A percentile compares a stretch with the other conserved stretches of the same genome.
Conservation (phyloP, 306 rosid genomes). For the Cajanus cajan region DNA sequence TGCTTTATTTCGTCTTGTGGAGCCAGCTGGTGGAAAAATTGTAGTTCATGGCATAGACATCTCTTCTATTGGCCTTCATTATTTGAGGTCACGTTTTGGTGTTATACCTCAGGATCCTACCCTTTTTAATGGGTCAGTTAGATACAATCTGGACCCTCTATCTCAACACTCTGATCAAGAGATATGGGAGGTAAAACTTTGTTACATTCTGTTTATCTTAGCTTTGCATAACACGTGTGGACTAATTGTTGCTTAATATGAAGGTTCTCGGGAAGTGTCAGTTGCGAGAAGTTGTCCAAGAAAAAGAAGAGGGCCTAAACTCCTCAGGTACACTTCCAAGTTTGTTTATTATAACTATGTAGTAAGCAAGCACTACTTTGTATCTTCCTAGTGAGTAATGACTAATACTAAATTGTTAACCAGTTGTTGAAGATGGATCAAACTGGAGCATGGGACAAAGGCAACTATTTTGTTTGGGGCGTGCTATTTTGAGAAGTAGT, state of each 20-base stretch:
- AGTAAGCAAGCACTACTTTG: background rate
- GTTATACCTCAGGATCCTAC: conserved; percentile 92
- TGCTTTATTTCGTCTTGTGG: conserved; percentile 72
- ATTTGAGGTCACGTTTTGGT: conserved; percentile 72
- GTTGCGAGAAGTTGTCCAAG: conserved; percentile 58
- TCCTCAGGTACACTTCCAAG: conserved; percentile 48
- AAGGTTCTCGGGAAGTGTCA: conserved; percentile 76
- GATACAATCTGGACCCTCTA: conserved; percentile 78
- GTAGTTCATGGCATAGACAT: conserved; percentile 71
- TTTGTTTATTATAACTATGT: background rate
- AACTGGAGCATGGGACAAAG: conserved; percentile 79
- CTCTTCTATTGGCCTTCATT: conserved; percentile 71
- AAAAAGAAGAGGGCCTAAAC: conserved; percentile 57
- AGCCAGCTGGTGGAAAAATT: conserved; percentile 62
- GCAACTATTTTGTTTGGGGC: conserved; percentile 63
- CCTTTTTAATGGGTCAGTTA: conserved; percentile 72
- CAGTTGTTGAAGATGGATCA: conserved; percentile 60
- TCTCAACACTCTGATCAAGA: conserved; percentile 57
- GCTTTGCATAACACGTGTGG: background rate
- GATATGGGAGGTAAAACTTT: conserved; percentile 73
- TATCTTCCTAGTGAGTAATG: background rate
- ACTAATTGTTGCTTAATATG: background rate
- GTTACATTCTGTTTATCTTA: background rate
- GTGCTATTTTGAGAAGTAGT: conserved; percentile 60
- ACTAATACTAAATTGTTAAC: background rate